A percentile compares a stretch with the other conserved stretches of the same genome.
phyloP scores from a whole-genome alignment of 2,329 filamentous ascomycete species.

The Diaporthe eres region DNA sequence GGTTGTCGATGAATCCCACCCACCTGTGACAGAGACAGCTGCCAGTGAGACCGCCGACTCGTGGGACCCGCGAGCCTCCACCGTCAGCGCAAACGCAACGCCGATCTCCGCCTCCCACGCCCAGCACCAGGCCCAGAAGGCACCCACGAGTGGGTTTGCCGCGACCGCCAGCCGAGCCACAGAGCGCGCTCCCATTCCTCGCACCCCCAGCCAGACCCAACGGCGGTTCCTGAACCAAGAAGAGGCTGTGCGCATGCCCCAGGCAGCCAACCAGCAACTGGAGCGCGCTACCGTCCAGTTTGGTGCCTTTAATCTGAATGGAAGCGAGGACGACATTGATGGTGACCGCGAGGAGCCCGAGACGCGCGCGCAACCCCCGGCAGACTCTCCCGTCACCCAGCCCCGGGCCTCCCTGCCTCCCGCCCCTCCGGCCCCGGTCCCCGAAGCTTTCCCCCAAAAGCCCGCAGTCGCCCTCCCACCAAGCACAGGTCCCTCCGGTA shows the following conservation, averaged over 20 bases:
- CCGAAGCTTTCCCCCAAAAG: conserved; percentile 71
- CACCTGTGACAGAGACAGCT: conserved; percentile 83
- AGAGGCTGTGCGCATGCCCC: conserved; percentile 96
- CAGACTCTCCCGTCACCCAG: conserved; percentile 89
- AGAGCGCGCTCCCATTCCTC: conserved; percentile 67
- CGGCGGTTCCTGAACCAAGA: conserved; percentile 93
- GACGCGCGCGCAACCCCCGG: conserved; percentile 92
- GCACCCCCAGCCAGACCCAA: conserved; percentile 81
- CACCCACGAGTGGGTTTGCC: conserved; percentile 80
- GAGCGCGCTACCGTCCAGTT: conserved; percentile 96
- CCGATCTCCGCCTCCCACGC: conserved; percentile 76
- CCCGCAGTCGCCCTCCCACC: conserved; percentile 62
- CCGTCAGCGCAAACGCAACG: conserved; percentile 73
- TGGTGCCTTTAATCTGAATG: conserved; percentile 92
- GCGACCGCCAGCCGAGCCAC: conserved; percentile 87
- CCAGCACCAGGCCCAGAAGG: conserved; percentile 70
- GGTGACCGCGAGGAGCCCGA: conserved; percentile 96
- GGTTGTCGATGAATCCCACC: conserved; percentile 84
- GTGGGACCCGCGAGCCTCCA: conserved; percentile 77
- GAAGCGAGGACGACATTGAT: conserved; percentile 88
- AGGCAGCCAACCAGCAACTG: conserved; percentile 85
- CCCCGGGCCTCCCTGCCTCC: conserved; percentile 91
- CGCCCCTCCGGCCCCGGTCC: conserved; percentile 66
- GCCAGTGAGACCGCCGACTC: conserved; percentile 92
- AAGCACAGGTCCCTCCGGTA: conserved; percentile 55